Evolutionary conservation across 169 alveolate species (phyloP).

Genomic region (Amoebophrya sp.): DNA sequence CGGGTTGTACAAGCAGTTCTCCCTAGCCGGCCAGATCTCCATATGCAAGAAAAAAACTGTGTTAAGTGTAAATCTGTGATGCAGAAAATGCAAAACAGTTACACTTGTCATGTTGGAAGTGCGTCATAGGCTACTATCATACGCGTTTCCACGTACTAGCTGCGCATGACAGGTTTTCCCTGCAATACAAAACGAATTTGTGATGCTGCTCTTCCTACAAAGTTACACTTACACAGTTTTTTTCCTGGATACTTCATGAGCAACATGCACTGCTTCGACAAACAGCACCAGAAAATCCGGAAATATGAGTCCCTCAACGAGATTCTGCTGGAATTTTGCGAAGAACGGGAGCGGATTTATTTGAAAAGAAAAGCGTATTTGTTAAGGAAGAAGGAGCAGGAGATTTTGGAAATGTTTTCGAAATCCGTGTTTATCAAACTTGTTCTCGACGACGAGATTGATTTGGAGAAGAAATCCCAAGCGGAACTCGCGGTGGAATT

Average conservation of each 20-base stretch:
- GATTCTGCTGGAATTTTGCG: slow-evolving; percentile 58
- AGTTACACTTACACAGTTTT: too few relatives aligned
- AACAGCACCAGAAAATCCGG: neutral
- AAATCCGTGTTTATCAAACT: slow-evolving; percentile 79
- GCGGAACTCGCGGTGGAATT: neutral
- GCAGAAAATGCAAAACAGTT: too few relatives aligned
- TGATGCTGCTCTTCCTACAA: too few relatives aligned
- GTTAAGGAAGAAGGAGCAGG: slow-evolving; percentile 68
- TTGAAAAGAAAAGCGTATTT: slow-evolving; percentile 73
- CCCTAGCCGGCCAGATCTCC: neutral
- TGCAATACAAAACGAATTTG: too few relatives aligned
- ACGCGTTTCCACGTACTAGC: too few relatives aligned
- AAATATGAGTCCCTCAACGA: neutral
- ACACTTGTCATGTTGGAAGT: too few relatives aligned
- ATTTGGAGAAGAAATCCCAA: slow-evolving; percentile 59
- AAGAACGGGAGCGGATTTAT: slow-evolving; percentile 68
- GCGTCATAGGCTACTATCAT: too few relatives aligned
- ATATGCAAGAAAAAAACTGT: too few relatives aligned
- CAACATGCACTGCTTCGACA: neutral
- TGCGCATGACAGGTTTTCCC: too few relatives aligned
- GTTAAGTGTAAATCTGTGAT: too few relatives aligned
- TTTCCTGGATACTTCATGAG: too few relatives aligned
- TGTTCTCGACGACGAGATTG: slow-evolving; percentile 75
- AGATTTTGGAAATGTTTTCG: slow-evolving; percentile 65
- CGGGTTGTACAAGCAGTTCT: neutral